Evolutionary conservation across 2,329 filamentous ascomycete genomes (phyloP), one percentile per base, ranked within the genome.

Genomic region (Calonectria montana): DNA sequence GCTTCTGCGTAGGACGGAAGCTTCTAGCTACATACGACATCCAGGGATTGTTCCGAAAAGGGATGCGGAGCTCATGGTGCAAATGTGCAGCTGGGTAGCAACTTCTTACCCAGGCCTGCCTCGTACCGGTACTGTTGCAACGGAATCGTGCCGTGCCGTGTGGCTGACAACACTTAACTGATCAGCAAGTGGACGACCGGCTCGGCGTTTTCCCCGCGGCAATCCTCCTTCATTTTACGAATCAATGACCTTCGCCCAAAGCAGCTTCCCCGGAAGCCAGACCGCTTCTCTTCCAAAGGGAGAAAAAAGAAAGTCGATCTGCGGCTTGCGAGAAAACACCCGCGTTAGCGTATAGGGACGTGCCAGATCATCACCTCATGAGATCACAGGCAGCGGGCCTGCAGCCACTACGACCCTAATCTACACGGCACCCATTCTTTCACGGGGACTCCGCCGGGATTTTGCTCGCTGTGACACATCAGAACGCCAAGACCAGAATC

Each of bases 301-400:
- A 12, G 23, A 21, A 27, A 21, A 57, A 66, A 59, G 47, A 29
- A 66, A 66, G 25, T 3, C 35, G n/a, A 27, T 23, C 27, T 43
- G 35, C 47, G 23, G 16, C 31, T 23, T 64, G 43, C 43, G 23
- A 27, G 31, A 27, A 35, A 39, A 27, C 21, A 47, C n/a, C 23
- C 31, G 15, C 18, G 16, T 16, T 9, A 9, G 21, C 64, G 64
- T 66, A 66, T 66, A 5, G 37, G 64, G 16, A 47, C 15, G 23
- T 45, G 64, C 48, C 64, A 66, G 23, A 45, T 66, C 64, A 66
- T 9, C 39, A 10, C 48, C n/a, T 16, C 31, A 48, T 45, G 61
- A 64, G 12, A 64, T 48, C 61, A 64, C 21, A 48, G 43, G 31
- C 29, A 43, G 15, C 18, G 41, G 21, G 41, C 1, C 41, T 21